Evolutionary conservation across 495 filamentous ascomycete species (phyloP).

Genomic region (Sporormia fimetaria): DNA sequence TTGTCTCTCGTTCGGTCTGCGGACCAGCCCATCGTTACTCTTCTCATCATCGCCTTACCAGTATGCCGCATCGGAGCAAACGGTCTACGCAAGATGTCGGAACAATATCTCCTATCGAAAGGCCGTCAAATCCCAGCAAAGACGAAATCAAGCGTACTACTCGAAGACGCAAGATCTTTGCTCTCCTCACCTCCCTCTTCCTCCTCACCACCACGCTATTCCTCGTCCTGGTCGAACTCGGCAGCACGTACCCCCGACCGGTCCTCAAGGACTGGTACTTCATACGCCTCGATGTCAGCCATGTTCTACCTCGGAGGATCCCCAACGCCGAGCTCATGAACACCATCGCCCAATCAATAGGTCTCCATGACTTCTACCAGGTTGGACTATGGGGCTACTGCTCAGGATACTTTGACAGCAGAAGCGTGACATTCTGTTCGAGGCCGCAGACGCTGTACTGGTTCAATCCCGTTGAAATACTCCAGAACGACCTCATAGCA

Average conservation of each 20-base stretch:
- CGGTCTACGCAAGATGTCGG: neutral
- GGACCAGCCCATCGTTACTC: too few species aligned
- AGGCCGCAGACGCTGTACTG: conserved; percentile 60
- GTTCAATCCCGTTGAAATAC: conserved; percentile 79
- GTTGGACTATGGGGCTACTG: conserved; percentile 87
- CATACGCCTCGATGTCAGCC: conserved; percentile 67
- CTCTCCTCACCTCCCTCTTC: conserved; percentile 51
- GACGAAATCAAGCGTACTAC: conserved; percentile 43
- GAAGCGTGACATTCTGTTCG: conserved; percentile 65
- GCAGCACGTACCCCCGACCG: conserved; percentile 48
- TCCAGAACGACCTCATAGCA: conserved; percentile 62
- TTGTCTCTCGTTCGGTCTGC: too few species aligned
- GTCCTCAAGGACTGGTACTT: conserved; percentile 65
- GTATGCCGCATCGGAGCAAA: conserved; percentile 4
- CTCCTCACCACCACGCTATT: conserved; percentile 68
- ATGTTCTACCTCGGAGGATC: conserved; percentile 66
- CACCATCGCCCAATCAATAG: conserved; percentile 75
- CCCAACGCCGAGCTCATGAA: conserved; percentile 73
- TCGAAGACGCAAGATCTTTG: conserved; percentile 41
- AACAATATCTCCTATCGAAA: conserved; percentile 5
- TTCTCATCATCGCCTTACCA: too few species aligned
- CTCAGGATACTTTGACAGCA: conserved; percentile 63
- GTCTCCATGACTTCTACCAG: conserved; percentile 87
- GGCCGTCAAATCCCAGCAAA: conserved; percentile 23
- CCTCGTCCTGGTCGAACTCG: conserved; percentile 65